A percentile compares a stretch with the other conserved stretches of the same genome.
phyloP scores from a whole-genome alignment of 352 stramenopile genomes.

The Phytophthora idaei region DNA sequence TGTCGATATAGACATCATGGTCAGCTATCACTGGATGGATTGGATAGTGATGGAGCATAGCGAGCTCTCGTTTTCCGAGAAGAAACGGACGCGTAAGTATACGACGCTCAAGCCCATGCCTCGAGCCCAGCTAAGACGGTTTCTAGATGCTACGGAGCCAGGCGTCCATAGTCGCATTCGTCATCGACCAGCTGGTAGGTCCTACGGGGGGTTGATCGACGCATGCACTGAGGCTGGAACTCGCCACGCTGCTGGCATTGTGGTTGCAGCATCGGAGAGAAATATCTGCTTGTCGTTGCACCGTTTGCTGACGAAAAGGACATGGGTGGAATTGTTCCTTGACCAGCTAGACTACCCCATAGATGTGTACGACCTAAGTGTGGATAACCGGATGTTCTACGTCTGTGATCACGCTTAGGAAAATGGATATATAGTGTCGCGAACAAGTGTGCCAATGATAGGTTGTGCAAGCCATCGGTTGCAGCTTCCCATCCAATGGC shows the following conservation, averaged over 20 bases:
- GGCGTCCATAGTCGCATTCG: neutral
- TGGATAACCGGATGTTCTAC: too few species aligned
- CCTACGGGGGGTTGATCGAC: neutral
- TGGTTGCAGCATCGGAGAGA: neutral
- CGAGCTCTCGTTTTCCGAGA: constrained; percentile 1
- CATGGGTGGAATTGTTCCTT: neutral
- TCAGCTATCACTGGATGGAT: neutral
- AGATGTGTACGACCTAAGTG: neutral
- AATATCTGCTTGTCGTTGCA: neutral
- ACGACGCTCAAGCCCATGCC: neutral
- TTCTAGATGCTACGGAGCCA: neutral
- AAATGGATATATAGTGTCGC: neutral
- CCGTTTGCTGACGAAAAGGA: neutral
- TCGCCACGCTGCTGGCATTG: neutral
- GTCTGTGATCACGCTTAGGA: too few species aligned
- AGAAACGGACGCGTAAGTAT: neutral
- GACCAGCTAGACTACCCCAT: neutral
- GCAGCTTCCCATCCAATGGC: too few species aligned
- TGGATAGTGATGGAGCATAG: neutral
- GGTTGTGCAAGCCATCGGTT: too few species aligned
- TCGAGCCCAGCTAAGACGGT: neutral
- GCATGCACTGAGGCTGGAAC: neutral
- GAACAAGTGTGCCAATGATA: neutral
- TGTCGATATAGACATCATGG: neutral
- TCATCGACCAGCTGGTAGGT: neutral